phyloP scores from a whole-genome alignment of 1,284 basidiomycete genomes.

The Sporisorium iseilematis-ciliati region DNA sequence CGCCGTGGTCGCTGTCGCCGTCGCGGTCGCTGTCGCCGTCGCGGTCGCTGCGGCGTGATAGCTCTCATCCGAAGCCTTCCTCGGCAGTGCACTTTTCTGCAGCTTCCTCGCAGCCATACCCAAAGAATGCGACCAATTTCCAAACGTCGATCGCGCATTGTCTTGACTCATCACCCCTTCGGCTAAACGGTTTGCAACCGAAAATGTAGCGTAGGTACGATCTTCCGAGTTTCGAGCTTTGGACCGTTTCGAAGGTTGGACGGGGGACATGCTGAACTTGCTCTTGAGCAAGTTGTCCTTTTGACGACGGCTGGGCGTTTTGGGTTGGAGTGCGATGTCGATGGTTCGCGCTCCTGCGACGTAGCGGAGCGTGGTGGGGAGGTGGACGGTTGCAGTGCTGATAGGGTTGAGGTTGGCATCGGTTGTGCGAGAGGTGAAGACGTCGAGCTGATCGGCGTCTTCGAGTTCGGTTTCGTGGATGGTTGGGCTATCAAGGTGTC shows the following conservation, averaged over 20 bases:
- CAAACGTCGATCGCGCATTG: conserved; percentile 21
- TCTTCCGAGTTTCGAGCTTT: conserved; percentile 29
- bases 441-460: neutral
- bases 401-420: neutral
- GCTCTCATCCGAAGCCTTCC: conserved; percentile 25
- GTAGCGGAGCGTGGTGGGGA: conserved; percentile 17
- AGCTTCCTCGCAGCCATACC: conserved; percentile 31
- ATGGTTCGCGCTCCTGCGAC: neutral
- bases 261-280: conserved; percentile 53
- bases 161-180: conserved; percentile 23
- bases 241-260: conserved; percentile 33
- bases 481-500: neutral
- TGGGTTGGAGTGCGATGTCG: conserved; percentile 10
- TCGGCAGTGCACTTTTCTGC: conserved; percentile 24
- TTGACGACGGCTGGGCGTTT: conserved; percentile 25
- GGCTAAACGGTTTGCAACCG: neutral
- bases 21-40: too few relatives aligned
- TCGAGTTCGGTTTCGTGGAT: neutral
- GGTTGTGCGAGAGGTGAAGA: neutral
- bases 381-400: neutral
- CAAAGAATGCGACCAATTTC: conserved; percentile 35
- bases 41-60: too few relatives aligned
- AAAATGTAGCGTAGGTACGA: neutral
- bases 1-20: neutral
- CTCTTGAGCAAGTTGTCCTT: conserved; percentile 29